Evolutionary conservation across 441 rosid genomes (phyloP), one percentile per base, ranked within the genome.

Genomic region (Melastoma candidum): DNA sequence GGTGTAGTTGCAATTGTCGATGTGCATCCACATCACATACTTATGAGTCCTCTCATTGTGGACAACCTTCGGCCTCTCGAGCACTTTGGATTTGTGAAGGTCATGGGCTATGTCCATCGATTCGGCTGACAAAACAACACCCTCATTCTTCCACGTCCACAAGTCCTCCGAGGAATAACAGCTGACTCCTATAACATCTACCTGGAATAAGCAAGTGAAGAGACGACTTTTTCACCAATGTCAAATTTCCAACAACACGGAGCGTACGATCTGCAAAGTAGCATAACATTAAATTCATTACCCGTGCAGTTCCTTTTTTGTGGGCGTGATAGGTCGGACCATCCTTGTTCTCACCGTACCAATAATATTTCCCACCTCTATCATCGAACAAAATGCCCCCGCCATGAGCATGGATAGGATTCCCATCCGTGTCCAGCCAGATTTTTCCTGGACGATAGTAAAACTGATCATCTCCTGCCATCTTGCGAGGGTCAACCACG

Each of bases 21-120:
- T 77, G 65, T 92, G 98, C 98, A 92, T 88, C 96, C 98, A 92
- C 95, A 92, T 92, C 44, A 88, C 86, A 43, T 92, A 92, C 51
- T 88, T 88, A n/a, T 69, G 74, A 0, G 92, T 84, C 49, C 54
- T 75, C 12, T 74, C 82, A 48, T 85, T 88, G 86, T 82, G 82
- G 43, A 88, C 65, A 41, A 92, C 96, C 76, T 92, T 92, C 7
- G 96, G 96, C 70, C 96, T 76, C 69, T 92, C 98, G 25, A 92
- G 90, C 59, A 88, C 98, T 4, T 85, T 92, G 50, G 77, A 81
- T 69, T 79, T 88, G 58, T 87, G 77, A 50, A 92, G 81, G 64
- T 92, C 96, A 64, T 79, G 92, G 2, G 79, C 82, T 63, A 75
- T 83, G 57, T 85, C 58, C 25, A 75, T 68, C 59, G 81, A 86